Conservation (phyloP, 768 basidiomycete genomes). For the Pulveroboletus sp. region DNA sequence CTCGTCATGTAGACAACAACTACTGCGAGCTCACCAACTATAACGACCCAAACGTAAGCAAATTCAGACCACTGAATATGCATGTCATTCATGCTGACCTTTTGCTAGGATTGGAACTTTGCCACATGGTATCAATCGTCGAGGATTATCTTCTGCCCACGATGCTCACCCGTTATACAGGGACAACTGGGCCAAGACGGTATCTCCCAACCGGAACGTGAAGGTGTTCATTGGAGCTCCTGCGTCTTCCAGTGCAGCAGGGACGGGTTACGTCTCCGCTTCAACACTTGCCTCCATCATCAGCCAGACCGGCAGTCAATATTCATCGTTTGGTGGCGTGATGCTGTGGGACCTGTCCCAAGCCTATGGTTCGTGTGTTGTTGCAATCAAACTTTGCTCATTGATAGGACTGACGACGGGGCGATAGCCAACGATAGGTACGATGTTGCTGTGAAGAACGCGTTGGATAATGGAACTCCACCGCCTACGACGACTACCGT, state of each 20-base stretch:
- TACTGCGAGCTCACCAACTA: conserved; percentile 44
- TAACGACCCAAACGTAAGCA: conserved; percentile 41
- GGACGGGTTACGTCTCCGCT: conserved; percentile 42
- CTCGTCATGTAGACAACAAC: conserved; percentile 41
- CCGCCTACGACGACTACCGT: conserved; percentile 1
- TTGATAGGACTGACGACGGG: not conserved
- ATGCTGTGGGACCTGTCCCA: conserved; percentile 46
- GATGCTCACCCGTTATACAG: conserved; percentile 24
- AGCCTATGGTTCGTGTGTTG: conserved; percentile 35
- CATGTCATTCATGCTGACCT: not conserved
- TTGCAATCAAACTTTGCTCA: not conserved
- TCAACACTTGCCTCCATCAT: conserved; percentile 35
- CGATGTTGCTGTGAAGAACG: conserved; percentile 58
- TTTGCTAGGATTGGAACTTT: conserved; percentile 47
- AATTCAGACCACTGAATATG: not conserved
- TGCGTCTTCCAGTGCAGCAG: conserved; percentile 41
- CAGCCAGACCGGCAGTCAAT: conserved; percentile 32
- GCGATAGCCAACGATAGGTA: conserved; percentile 51
- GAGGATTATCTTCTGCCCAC: not conserved
- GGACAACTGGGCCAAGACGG: conserved; percentile 47
- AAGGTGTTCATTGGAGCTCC: conserved; percentile 52
- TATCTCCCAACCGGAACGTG: conserved; percentile 44
- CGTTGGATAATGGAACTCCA: conserved; percentile 34
- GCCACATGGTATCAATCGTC: conserved; percentile 34
- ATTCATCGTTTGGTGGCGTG: conserved; percentile 48